Percentiles rank a stretch among this genome's conserved stretches.
phyloP scores from a whole-genome alignment of 2,329 filamentous ascomycete species.

The Penicillium frequentans region DNA sequence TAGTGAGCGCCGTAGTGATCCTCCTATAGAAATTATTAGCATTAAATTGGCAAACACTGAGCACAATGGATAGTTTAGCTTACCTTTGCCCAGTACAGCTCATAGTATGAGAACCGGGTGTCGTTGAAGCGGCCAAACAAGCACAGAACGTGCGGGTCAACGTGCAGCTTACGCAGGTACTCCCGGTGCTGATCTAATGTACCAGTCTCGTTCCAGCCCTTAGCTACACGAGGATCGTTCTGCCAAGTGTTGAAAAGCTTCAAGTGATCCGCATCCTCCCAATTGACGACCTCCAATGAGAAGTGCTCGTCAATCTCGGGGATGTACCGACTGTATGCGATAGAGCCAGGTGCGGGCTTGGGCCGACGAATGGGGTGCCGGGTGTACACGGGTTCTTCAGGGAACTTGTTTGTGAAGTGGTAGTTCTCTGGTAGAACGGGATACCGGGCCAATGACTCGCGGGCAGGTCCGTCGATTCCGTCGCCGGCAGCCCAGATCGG shows the following conservation, averaged over 20 bases:
- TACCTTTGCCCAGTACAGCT: constrained; percentile 75
- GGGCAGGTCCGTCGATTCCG: constrained; percentile 27
- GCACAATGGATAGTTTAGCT: constrained; percentile 7
- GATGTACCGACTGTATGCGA: constrained; percentile 77
- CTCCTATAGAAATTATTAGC: constrained; percentile 42
- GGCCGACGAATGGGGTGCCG: constrained; percentile 70
- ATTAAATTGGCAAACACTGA: not conserved
- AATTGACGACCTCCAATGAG: constrained; percentile 74
- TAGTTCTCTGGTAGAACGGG: constrained; percentile 33
- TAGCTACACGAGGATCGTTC: constrained; percentile 77
- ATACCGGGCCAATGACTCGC: constrained; percentile 26
- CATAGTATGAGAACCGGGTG: constrained; percentile 72
- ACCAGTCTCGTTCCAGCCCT: constrained; percentile 78
- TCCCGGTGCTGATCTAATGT: constrained; percentile 71
- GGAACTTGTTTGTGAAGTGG: constrained; percentile 51
- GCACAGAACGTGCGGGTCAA: constrained; percentile 70
- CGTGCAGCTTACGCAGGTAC: constrained; percentile 67
- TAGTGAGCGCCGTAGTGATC: constrained; percentile 62
- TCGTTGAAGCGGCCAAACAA: constrained; percentile 72
- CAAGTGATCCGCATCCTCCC: constrained; percentile 63
- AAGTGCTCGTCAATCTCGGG: constrained; percentile 75
- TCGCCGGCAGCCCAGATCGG: constrained; percentile 60
- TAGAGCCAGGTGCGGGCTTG: constrained; percentile 69
- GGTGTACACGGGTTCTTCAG: constrained; percentile 54
- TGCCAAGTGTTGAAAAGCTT: constrained; percentile 76